Evolutionary conservation across 1,139 yeast species (phyloP), one percentile per base, ranked within the genome.

Genomic region (Scheffersomyces illinoinensis): DNA sequence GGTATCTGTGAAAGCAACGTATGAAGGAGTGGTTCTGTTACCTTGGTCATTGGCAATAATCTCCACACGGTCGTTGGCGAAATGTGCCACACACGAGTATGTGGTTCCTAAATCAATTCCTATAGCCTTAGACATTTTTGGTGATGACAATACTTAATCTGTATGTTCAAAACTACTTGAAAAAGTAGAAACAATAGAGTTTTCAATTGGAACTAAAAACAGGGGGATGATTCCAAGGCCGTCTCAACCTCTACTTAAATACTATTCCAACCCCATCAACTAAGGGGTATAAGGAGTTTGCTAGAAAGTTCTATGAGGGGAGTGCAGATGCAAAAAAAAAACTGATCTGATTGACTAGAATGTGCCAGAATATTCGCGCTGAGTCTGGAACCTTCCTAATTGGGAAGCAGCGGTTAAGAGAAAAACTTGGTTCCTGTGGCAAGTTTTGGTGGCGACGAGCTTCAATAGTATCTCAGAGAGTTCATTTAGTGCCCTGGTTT

Each of bases 21-120:
- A 69, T 50, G 73, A 69, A 4, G 75, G 75, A 4, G 75, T 71
- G 58, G 71, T 68, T 65, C 85, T 78, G 76, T 81, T 81, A 77
- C 85, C 85, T 74, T 81, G 85, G 68, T 80, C 84, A 67, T 81
- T 80, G 64, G 85, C 85, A 68, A 81, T 81, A 50, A 71, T 71
- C 60, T 65, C 68, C 50, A 65, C 68, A 50, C 66, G 57, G 48
- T 65, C 68, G 53, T 65, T 65, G 52, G 66, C 56, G 53, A 64
- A 64, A 58, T 64, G 68, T 23, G 69, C 74, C 53, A 71, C 74
- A 67, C 74, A 71, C 50, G 73, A 70, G 69, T 71, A 71, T 26
- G 74, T 71, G 39, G 74, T 71, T 56, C 74, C 74, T 67, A 71
- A 71, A 55, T 71, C 74, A 61, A 71, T 71, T 58, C 74, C 74